Evolutionary conservation across 805 yeast genomes (phyloP), one percentile per base, ranked within the genome.

Genomic region (Ogataea methylovora): DNA sequence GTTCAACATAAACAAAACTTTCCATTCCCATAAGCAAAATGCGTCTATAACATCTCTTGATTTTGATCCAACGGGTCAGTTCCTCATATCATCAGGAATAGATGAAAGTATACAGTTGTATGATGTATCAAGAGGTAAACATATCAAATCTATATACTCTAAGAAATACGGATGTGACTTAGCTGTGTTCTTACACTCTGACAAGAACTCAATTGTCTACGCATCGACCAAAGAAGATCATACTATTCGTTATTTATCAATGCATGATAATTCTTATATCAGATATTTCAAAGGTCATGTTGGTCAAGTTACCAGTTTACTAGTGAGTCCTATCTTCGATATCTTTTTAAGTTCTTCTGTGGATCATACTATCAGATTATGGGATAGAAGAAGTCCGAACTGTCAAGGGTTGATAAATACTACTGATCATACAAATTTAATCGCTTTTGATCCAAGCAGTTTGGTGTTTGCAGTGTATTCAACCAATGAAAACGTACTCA

Each of bases 141-240:
- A 77, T 41, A 48, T 69, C 29, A 83, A 79, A 46, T 74, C 86
- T 4, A 70, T 84, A 8, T 79, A 74, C 39, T 79, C 92, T 20
- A 88, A 87, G 60, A 92, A 92, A 52, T 92, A 92, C 48, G 98
- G 98, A 1, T 84, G 87, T 37, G 87, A 85, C 49, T 59, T 84
- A 25, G 96, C 95, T 3, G 67, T 76, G 30, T 92, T 92, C 55
- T 78, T 95, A 1, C 94, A 82, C 49, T 69, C 72, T 28, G 78
- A 76, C 29, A 67, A 72, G 37, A 77, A 79, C 46, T 80, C 92
- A 48, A 65, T 90, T 12, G 37, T 58, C 2, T 84, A 83, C 52
- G 87, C 94, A 1, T 83, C 95, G 5, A 86, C 97, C 0, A 73
- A 76, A 52, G 79, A 74, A 32, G 88, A 84, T 42, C 76, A 84